These are phyloP conservation scores for Penicillium fimorum DNA, from an alignment of 495 filamentous ascomycete genomes.

Conservation along the genomic window DNA sequence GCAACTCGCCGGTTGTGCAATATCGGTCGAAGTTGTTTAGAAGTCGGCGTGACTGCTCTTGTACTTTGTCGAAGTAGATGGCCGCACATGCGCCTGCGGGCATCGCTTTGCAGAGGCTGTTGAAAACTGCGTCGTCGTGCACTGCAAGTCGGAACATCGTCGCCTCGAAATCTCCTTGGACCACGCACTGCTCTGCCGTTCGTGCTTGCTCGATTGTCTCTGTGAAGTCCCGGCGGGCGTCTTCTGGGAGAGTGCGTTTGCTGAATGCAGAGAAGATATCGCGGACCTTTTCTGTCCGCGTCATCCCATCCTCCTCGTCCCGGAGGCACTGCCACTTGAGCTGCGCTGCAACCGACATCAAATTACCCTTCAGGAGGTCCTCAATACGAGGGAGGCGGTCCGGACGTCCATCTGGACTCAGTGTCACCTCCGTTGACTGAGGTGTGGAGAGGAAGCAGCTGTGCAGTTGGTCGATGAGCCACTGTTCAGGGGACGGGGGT, in stretches of 20 bases:
- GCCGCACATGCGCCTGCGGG: conserved; percentile 46
- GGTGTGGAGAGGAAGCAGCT: conserved; percentile 31
- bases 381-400: conserved; percentile 36
- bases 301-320: conserved; percentile 33
- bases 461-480: conserved; percentile 48
- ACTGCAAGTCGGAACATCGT: conserved; percentile 53
- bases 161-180: conserved; percentile 49
- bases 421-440: conserved; percentile 26
- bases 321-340: conserved; percentile 41
- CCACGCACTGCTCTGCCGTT: conserved; percentile 45
- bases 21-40: conserved; percentile 45
- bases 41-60: conserved; percentile 36
- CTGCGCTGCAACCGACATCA: conserved; percentile 38
- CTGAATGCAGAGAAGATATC: conserved; percentile 54
- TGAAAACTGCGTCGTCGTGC: conserved; percentile 45
- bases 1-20: conserved; percentile 35
- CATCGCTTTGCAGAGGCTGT: conserved; percentile 48
- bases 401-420: conserved; percentile 37
- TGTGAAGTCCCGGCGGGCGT: conserved; percentile 43
- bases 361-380: conserved; percentile 36
- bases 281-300: conserved; percentile 40
- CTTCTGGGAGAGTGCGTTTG: conserved; percentile 40
- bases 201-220: conserved; percentile 26
- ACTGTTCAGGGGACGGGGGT: conserved; percentile 25
- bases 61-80: conserved; percentile 49